Evolutionary conservation across 768 basidiomycete genomes (phyloP).

Genomic region (Boletus rubroflammeus): DNA sequence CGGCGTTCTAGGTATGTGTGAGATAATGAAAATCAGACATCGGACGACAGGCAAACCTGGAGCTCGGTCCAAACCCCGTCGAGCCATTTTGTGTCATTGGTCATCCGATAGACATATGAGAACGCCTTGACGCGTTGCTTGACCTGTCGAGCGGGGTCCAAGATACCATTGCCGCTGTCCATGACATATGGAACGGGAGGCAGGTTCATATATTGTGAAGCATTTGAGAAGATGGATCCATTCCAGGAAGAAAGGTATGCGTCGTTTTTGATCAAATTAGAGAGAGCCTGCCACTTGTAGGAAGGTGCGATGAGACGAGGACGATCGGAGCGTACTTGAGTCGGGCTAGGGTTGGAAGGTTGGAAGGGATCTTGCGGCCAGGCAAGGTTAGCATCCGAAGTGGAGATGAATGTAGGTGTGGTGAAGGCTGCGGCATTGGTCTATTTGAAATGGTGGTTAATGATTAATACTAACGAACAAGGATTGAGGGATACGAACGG

Average conservation of each 20-base stretch:
- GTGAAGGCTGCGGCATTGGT: conserved; percentile 73
- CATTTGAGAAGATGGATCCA: conserved; percentile 84
- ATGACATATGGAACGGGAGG: conserved; percentile 65
- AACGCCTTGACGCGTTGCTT: conserved; percentile 93
- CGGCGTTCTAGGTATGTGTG: conserved; percentile 51
- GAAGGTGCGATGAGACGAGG: conserved; percentile 88
- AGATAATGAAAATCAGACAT: neutral
- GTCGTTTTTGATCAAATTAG: conserved; percentile 71
- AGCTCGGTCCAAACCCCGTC: conserved; percentile 84
- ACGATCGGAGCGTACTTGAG: conserved; percentile 66
- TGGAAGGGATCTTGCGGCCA: conserved; percentile 84
- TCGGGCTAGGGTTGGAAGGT: conserved; percentile 59
- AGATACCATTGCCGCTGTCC: conserved; percentile 87
- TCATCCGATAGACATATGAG: conserved; percentile 86
- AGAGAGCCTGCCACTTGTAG: conserved; percentile 88
- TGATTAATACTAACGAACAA: neutral
- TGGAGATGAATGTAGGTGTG: conserved; percentile 63
- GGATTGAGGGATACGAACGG: conserved; percentile 54
- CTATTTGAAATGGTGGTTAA: conserved; percentile 33
- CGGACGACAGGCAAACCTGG: conserved; percentile 47
- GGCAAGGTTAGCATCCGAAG: conserved; percentile 45
- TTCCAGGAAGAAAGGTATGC: conserved; percentile 91
- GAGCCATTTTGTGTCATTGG: conserved; percentile 88
- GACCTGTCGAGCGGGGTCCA: conserved; percentile 85
- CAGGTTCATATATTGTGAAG: conserved; percentile 61